phyloP scores from a whole-genome alignment of 1,284 basidiomycete species.

The Jaminaea rosea region DNA sequence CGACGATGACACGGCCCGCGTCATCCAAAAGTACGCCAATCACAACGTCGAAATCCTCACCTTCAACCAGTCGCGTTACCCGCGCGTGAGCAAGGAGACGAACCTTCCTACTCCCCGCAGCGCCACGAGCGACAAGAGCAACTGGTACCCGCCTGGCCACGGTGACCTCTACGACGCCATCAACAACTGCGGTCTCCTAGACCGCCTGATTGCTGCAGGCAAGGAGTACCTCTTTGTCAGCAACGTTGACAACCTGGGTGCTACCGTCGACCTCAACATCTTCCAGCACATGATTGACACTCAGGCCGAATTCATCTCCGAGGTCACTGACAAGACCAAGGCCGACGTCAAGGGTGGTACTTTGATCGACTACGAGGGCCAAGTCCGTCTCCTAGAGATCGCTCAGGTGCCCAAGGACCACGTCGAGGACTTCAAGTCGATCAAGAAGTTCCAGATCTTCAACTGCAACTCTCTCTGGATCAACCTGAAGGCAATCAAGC shows the following conservation, averaged over 20 bases:
- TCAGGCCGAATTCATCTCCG: constrained; percentile 48
- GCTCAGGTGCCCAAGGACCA: constrained; percentile 97
- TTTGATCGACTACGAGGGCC: constrained; percentile 83
- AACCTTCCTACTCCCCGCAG: constrained; percentile 79
- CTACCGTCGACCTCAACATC: constrained; percentile 65
- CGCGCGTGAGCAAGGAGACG: constrained; percentile 90
- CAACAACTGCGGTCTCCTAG: constrained; percentile 88
- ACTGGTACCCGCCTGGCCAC: constrained; percentile 93
- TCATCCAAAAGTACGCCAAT: constrained; percentile 99
- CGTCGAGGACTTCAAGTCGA: constrained; percentile 93
- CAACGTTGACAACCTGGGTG: constrained; percentile 98
- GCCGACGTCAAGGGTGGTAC: constrained; percentile 99
- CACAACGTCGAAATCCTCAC: constrained; percentile 50
- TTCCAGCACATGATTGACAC: constrained; percentile 55
- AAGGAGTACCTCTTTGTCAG: constrained; percentile 98
- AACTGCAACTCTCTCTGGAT: constrained; percentile 93
- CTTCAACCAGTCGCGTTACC: constrained; percentile 98
- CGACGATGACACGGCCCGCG: no score
- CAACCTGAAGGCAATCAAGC: constrained; percentile 81
- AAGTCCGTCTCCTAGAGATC: constrained; percentile 88
- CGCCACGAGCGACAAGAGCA: constrained; percentile 82
- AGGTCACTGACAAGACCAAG: constrained; percentile 98
- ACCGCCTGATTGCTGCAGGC: constrained; percentile 85
- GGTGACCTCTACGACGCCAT: constrained; percentile 92
- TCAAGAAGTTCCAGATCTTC: constrained; percentile 52